Percentiles rank a stretch among this genome's conserved stretches.
phyloP scores from a whole-genome alignment of 306 rosid species.

The Medicago lupulina region DNA sequence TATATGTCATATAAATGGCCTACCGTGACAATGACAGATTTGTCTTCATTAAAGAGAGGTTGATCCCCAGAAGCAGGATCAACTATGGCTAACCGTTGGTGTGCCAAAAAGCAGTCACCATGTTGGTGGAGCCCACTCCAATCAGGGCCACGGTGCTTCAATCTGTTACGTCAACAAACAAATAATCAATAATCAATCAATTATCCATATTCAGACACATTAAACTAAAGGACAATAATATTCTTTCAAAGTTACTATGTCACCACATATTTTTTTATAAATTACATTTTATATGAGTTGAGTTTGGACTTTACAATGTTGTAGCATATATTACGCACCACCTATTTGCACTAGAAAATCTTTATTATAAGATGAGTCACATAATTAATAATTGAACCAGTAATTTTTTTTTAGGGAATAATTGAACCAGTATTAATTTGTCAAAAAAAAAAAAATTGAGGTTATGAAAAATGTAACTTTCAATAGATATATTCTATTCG shows the following conservation, averaged over 20 bases:
- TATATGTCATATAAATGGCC: not conserved
- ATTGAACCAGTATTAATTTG: not conserved
- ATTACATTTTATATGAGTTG: not conserved
- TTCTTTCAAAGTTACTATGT: not conserved
- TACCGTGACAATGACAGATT: slow-evolving; percentile 84
- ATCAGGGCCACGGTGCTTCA: slow-evolving; percentile 98
- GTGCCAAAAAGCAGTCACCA: slow-evolving; percentile 84
- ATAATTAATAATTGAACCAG: too few species aligned
- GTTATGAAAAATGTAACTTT: not conserved
- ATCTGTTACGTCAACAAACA: slow-evolving; percentile 48
- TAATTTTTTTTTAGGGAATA: too few species aligned
- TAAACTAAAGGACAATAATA: not conserved
- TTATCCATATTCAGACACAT: not conserved
- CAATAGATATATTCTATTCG: slow-evolving; percentile 4
- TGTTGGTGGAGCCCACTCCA: slow-evolving; percentile 96
- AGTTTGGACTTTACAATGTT: not conserved
- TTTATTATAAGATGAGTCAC: too few species aligned
- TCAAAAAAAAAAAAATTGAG: not conserved
- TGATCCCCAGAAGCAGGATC: slow-evolving; percentile 99
- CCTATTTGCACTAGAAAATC: too few species aligned
- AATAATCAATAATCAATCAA: not conserved
- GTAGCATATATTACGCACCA: not conserved
- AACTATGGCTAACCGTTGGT: slow-evolving; percentile 90
- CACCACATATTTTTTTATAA: not conserved
- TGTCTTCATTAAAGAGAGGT: slow-evolving; percentile 93